phyloP scores from a whole-genome alignment of 495 filamentous ascomycete genomes.

The Hypoxylon fragiforme region DNA sequence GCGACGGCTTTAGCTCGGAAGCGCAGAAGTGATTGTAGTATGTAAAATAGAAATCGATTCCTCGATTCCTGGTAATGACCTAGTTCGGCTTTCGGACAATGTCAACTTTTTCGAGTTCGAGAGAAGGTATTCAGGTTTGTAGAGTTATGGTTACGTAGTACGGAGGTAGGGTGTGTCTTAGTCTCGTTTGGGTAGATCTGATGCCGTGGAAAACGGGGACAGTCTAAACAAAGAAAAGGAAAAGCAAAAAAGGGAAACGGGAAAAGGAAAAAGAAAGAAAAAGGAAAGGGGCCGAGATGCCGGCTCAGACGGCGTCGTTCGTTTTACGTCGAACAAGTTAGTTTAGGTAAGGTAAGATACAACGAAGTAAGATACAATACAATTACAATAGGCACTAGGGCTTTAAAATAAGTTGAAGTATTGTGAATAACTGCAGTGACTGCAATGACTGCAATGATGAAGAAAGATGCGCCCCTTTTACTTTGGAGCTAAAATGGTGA shows the following conservation, averaged over 20 bases:
- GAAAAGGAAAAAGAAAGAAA: neutral
- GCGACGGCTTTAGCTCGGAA: slow-evolving; percentile 1
- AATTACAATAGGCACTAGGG: neutral
- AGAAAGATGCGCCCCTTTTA: slow-evolving; percentile 7
- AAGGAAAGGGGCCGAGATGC: slow-evolving; percentile 11
- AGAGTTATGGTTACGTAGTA: neutral
- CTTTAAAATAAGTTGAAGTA: neutral
- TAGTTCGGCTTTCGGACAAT: neutral
- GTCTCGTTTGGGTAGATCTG: neutral
- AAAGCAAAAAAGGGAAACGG: neutral
- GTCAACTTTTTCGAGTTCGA: neutral
- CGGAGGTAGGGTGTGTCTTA: too few relatives aligned
- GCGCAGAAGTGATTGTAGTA: slow-evolving; percentile 1
- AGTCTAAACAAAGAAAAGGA: neutral
- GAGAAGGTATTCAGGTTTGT: neutral
- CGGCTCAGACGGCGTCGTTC: slow-evolving; percentile 5
- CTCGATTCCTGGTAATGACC: too few relatives aligned
- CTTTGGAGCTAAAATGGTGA: slow-evolving; percentile 21
- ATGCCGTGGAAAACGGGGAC: neutral
- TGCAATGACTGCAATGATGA: neutral
- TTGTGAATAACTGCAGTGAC: neutral
- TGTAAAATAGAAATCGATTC: too few relatives aligned
- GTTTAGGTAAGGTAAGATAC: slow-evolving; percentile 5
- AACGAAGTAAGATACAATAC: slow-evolving; percentile 1
- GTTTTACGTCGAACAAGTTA: neutral